These are phyloP conservation scores for Dunaliella salina DNA, from an alignment of 163 green algal species.

Conservation along the genomic window DNA sequence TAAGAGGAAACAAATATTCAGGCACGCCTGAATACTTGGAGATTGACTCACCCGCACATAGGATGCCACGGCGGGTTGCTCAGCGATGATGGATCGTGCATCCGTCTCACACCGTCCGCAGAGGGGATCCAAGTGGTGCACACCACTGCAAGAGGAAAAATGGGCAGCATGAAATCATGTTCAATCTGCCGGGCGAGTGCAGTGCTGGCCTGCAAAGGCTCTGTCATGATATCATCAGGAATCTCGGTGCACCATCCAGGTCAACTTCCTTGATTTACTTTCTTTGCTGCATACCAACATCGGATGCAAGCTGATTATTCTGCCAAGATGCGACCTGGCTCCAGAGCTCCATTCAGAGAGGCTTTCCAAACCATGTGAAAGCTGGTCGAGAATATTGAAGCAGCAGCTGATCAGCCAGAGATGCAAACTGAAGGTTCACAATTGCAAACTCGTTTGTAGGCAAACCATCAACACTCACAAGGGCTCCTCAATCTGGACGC, in stretches of 20 bases:
- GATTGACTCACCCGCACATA: neutral
- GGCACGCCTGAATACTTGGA: too few relatives aligned
- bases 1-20: too few relatives aligned
- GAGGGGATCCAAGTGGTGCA: neutral
- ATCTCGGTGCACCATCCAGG: too few relatives aligned
- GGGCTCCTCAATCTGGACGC: conserved; percentile 50
- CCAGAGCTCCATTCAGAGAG: neutral
- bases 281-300: too few relatives aligned
- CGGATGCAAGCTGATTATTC: too few relatives aligned
- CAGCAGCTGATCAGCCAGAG: neutral
- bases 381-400: neutral
- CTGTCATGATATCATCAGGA: neutral
- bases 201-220: neutral
- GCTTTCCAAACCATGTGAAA: neutral
- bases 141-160: neutral
- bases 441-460: too few relatives aligned
- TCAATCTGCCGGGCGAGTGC: too few relatives aligned
- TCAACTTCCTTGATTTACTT: too few relatives aligned
- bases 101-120: neutral
- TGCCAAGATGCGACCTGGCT: neutral
- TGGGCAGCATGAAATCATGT: too few relatives aligned
- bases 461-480: conserved; percentile 25
- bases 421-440: neutral
- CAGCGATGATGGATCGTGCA: neutral
- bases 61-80: neutral